Evolutionary conservation across 1,284 basidiomycete species (phyloP), one percentile per base, ranked within the genome.

Genomic region (Afroboletus lepidellus): DNA sequence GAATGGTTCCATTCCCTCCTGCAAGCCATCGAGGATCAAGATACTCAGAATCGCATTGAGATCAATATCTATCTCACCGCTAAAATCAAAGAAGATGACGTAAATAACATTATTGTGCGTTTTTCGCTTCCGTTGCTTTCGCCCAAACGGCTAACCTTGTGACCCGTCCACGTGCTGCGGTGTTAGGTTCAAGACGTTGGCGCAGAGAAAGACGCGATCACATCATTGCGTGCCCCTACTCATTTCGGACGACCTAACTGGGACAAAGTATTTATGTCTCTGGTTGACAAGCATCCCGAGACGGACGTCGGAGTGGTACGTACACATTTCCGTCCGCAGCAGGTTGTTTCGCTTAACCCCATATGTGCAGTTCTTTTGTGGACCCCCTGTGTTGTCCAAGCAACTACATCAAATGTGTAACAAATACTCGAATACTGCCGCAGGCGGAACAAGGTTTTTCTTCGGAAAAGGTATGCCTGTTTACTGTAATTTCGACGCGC

Each of bases 1-100:
- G 91, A 93, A 67, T 94, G 92, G 92, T 94, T 96, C 81, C 91
- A 94, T 71, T 90, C 87, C n/a, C 80, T 96, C 25, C 74, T 96
- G 56, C 83, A 89, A 60, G 93, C 93, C 23, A 92, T 95, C 60
- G 93, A 96, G 69, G 91, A 92, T 58, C 91, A 95, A 67, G 93
- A 95, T 64, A 79, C 79, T 15, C 81, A 85, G 69, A 85, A 87
- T 64, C 72, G 84, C 54, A 93, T 94, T 60, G 91, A 93, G 74
- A 93, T 95, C 65, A 92, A 88, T 70, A 93, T 94, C 58, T 94
- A 94, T 69, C 80, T 96, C 27, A 96, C 93, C 1, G 88, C 86
- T 33, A 89, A 84, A 74, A 79, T 96, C 62, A 89, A 90, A 72
- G 87, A 92, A 60, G 90, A 92, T 62, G 90, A 94, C 59, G 84